Evolutionary conservation across 2,329 filamentous ascomycete species (phyloP).

Genomic region (Phialophora chinensis): DNA sequence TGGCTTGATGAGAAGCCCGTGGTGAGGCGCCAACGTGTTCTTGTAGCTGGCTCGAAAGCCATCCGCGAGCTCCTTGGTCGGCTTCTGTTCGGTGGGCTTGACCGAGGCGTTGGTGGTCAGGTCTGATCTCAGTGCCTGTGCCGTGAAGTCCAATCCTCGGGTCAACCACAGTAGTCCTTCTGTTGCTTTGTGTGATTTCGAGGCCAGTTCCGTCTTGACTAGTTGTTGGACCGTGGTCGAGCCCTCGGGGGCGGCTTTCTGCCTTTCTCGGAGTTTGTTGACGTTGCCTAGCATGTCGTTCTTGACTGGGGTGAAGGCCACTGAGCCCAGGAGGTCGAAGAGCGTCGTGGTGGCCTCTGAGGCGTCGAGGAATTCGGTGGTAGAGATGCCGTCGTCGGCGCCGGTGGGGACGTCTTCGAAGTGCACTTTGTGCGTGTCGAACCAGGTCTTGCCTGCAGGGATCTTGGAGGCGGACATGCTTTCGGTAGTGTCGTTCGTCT

Average conservation of each 20-base stretch:
- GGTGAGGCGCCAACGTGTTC: constrained; percentile 19
- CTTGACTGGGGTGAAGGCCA: constrained; percentile 90
- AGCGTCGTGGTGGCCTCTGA: constrained; percentile 84
- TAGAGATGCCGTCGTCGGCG: constrained; percentile 76
- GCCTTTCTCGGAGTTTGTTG: constrained; percentile 90
- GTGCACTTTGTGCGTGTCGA: constrained; percentile 8
- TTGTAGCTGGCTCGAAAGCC: constrained; percentile 22
- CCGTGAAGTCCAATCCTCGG: constrained; percentile 94
- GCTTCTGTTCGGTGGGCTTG: constrained; percentile 29
- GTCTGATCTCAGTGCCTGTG: constrained; percentile 70
- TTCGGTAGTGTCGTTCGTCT: neutral
- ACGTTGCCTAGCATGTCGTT: constrained; percentile 89
- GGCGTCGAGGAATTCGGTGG: constrained; percentile 87
- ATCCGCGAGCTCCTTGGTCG: constrained; percentile 46
- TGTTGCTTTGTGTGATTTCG: constrained; percentile 84
- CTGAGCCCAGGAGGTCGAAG: constrained; percentile 71
- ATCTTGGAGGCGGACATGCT: constrained; percentile 7
- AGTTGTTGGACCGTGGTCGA: constrained; percentile 87
- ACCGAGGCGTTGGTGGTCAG: constrained; percentile 49
- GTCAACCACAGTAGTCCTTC: constrained; percentile 91
- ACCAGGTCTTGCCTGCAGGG: constrained; percentile 19
- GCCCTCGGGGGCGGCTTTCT: constrained; percentile 75
- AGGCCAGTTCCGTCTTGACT: constrained; percentile 83
- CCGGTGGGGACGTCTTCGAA: constrained; percentile 48
- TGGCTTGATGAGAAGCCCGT: constrained; percentile 17